Evolutionary conservation across 2,329 filamentous ascomycete species (phyloP), one percentile per base, ranked within the genome.

Genomic region (Fusarium torreyae): DNA sequence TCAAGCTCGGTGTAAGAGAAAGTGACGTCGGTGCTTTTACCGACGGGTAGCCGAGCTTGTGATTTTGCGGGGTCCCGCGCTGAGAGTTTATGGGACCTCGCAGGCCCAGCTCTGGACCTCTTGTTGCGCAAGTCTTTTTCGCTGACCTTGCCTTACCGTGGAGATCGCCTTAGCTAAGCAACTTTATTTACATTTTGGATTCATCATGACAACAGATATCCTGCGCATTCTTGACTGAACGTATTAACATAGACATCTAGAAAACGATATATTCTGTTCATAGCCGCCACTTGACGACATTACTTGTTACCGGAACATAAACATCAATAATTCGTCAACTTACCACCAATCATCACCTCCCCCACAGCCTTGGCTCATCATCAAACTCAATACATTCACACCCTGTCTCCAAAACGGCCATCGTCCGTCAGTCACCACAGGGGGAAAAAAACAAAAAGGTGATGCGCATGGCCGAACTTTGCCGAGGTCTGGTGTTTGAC

Each of bases 11-110:
- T 67, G 57, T 50, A 50, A 34, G 42, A 48, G 6, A 10, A 10
- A 66, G 74, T 76, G 72, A 76, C 74, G 72, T 77, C 69, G 66
- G 55, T 68, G 24, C 51, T 57, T 78, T 84, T 83, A 77, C 84
- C 84, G 84, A 86, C 78, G 65, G 76, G 72, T 76, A 83, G 81
- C 84, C 84, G 84, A 86, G 85, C 85, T 86, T 86, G 84, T 86
- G 85, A 87, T 83, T 82, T 82, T 85, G 84, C 84, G 84, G 84
- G 84, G 84, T 74, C 71, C 56, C 38, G 60, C 34, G 51, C 42
- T 26, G 28, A 31, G 5, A 13, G 26, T 28, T 28, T 31, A 31
- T 31, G 28, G 28, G 28, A 31, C 28, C 26, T 28, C 22, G 7
- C 22, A 24, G 22, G 22, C 22, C 26, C 26, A 28, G 26, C 26